Evolutionary conservation across 1,284 basidiomycete species (phyloP).

Genomic region (Phaffia rhodozyma): DNA sequence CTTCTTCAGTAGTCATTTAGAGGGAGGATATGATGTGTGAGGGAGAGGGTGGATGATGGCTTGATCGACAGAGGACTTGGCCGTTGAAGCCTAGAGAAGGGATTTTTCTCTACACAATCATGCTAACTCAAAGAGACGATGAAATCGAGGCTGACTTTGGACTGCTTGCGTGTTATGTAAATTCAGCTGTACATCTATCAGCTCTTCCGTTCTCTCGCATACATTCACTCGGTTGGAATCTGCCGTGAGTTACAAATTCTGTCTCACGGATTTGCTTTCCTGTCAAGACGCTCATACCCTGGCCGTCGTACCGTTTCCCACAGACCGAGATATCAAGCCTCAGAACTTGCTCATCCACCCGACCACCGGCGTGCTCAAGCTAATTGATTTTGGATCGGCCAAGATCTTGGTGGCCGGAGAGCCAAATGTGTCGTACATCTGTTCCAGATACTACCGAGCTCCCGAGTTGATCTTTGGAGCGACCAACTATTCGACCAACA

Average conservation of each 20-base stretch:
- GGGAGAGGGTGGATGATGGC: too few relatives aligned
- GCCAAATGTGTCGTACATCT: conserved; percentile 99
- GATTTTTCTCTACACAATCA: neutral
- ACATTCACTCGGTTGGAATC: conserved; percentile 96
- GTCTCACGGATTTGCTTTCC: neutral
- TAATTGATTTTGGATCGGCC: conserved; percentile 97
- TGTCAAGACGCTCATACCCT: neutral
- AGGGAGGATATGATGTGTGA: too few relatives aligned
- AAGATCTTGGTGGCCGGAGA: conserved; percentile 97
- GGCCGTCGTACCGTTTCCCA: neutral
- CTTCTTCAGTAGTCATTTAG: too few relatives aligned
- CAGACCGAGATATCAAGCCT: conserved; percentile 96
- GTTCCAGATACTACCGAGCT: conserved; percentile 97
- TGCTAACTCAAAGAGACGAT: too few relatives aligned
- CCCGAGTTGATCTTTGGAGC: conserved; percentile 99
- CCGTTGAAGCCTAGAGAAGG: too few relatives aligned
- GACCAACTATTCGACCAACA: conserved; percentile 99
- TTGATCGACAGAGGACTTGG: too few relatives aligned
- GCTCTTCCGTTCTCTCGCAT: conserved; percentile 89
- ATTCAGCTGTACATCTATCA: conserved; percentile 45
- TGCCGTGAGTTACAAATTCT: conserved; percentile 37
- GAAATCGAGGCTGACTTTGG: neutral
- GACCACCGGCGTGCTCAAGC: conserved; percentile 86
- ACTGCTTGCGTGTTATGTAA: neutral
- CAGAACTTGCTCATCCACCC: conserved; percentile 97